Base-by-base conservation (phyloP, 2,329 filamentous ascomycete species). In the Diplodia scrobiculata region DNA sequence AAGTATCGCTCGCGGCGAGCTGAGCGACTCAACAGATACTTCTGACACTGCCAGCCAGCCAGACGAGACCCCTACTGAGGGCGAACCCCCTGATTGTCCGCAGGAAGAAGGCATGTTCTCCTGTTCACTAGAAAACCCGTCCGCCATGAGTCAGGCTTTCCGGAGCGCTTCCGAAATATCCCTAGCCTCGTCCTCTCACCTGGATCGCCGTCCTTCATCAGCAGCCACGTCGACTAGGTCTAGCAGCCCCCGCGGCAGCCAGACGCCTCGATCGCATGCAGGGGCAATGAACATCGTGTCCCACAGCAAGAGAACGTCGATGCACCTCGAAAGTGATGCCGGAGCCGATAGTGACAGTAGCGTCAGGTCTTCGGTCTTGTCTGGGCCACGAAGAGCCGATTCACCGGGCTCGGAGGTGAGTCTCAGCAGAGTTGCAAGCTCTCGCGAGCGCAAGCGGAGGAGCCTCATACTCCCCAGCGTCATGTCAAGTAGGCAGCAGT, bases 391-490 rank as follows among this genome's bases (percentile, higher is more conserved):
- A 53, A 85, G 92, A 69, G 93, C 91, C 0, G 93, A 97, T 68
- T 99, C 95, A 0, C 95, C 95, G 1, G 89, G 91, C 21, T 96
- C 92, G 5, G 95, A 98, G 68, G 87, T 93, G 72, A 88, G 90
- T 63, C 81, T 97, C 25, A 86, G 89, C 68, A 86, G 91, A 67
- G 88, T 91, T 55, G 87, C 90, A 36, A 94, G 91, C 74, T 89
- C 90, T 50, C 86, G 90, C 67, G 92, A 96, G 69, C 88, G 91
- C 68, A 93, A 98, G 70, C 88, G 95, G 53, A 88, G 90, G 72
- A 98, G 94, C 74, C 83, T 97, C 66, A 89, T 96, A 59, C 84
- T 97, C 19, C 89, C 93, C 0, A 87, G 91, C 10, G 83, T 91
- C 7, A 86, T 89, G 41, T 96, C 92, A 50, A 89, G 87, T 62